phyloP scores from a whole-genome alignment of 2,329 filamentous ascomycete genomes.

The Stemphylium beticola region DNA sequence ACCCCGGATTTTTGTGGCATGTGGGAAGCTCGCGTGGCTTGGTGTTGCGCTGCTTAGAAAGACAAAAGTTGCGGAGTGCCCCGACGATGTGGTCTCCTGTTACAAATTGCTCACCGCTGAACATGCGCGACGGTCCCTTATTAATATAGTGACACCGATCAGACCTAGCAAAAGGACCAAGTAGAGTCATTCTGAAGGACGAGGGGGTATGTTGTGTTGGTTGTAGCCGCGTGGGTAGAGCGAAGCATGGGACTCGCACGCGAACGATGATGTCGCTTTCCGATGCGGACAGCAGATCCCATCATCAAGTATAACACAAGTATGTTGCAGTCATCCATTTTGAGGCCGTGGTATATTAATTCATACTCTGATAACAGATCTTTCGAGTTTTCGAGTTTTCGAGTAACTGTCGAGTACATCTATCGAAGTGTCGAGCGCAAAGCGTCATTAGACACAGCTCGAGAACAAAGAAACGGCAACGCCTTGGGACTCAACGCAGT shows the following conservation, averaged over 20 bases:
- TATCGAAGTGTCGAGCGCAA: background rate
- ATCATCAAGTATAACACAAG: background rate
- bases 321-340: background rate
- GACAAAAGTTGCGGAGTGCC: background rate
- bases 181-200: background rate
- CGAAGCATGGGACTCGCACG: background rate
- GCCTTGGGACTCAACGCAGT: background rate
- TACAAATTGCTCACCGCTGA: constrained; percentile 5
- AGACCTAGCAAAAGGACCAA: background rate
- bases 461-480: background rate
- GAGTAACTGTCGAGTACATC: background rate
- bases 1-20: constrained; percentile 8
- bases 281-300: background rate
- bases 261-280: background rate
- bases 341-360: no score
- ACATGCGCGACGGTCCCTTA: background rate
- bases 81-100: constrained; percentile 1
- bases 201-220: background rate
- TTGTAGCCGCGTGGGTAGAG: background rate
- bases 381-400: background rate
- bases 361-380: no score
- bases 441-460: background rate
- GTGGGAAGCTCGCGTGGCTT: constrained; percentile 21
- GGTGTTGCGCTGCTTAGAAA: constrained; percentile 7
- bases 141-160: background rate